Evolutionary conservation across 495 filamentous ascomycete species (phyloP), one percentile per base, ranked within the genome.

Genomic region (Friedmanniomyces simplex): DNA sequence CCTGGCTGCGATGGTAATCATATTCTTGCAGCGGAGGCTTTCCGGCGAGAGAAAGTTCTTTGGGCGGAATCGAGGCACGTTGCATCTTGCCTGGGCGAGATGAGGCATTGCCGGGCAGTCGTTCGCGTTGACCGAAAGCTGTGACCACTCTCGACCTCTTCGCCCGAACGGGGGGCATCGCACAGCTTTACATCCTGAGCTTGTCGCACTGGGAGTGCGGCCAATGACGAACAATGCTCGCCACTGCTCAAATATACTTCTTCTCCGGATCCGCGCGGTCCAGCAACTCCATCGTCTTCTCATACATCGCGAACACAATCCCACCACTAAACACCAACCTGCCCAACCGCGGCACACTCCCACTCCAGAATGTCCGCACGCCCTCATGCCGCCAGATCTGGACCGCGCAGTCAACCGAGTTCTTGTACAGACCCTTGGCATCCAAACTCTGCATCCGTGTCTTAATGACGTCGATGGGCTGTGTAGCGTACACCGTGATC

Each of bases 301-400:
- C 93, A 69, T 98, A 85, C 91, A 97, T 95, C 3, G 94, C 90
- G 68, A 98, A 98, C 52, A 98, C 94, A 67, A 98, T 95, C 20
- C 93, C 93, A 50, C 93, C 93, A 67, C 89, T 95, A 74, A 76
- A 59, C 58, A 96, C 87, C 59, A 98, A 69, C 55, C 93, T 74
- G 20, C 82, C 90, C 64, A 98, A 71, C 50, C 93, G 72, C 1
- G 93, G 93, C 59, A 96, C 65, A 22, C 94, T 91, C 20, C 93
- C 93, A 57, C 87, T 89, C 93, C 93, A 98, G 59, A 98, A 87
- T 11, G 90, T 94, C 41, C 90, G 68, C 22, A 96, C 36, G 7
- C 93, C 91, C 72, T 98, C 93, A 54, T 96, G 85, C 69, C 81
- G 88, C 66, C 90, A 84, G 61, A 98, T 93, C 54, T 83, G 74